Conservation (phyloP, 2,329 filamentous ascomycete genomes). For the Aspergillus persii region DNA sequence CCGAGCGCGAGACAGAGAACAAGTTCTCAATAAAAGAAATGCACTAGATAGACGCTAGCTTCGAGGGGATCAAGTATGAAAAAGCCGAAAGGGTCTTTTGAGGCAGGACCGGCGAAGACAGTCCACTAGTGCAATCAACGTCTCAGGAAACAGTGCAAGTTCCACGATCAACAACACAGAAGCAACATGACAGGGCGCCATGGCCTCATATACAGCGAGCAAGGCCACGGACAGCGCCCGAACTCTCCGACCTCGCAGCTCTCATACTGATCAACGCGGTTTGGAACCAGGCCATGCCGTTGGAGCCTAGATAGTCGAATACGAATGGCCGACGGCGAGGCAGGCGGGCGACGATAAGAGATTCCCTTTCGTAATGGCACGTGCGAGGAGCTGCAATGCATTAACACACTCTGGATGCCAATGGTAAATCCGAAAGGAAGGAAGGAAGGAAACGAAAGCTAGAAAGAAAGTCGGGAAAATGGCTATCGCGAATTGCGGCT, state of each 20-base stretch:
- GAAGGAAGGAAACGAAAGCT: too few relatives aligned
- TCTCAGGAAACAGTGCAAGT: background rate
- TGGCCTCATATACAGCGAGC: constrained; percentile 8
- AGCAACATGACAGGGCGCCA: background rate
- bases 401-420: background rate
- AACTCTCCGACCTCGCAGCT: constrained; percentile 20
- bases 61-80: background rate
- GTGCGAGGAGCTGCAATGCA: background rate
- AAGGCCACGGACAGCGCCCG: background rate
- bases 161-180: background rate
- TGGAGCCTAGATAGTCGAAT: background rate
- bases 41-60: background rate
- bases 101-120: background rate
- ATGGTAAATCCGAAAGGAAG: too few relatives aligned
- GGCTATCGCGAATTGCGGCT: background rate
- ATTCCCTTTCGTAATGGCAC: background rate
- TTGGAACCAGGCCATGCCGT: background rate
- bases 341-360: background rate
- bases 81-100: background rate
- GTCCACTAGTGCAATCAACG: background rate
- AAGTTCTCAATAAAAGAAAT: background rate
- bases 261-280: constrained; percentile 6
- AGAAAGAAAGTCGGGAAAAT: background rate
- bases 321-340: background rate
- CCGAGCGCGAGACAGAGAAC: background rate